Base-by-base conservation (phyloP, 176 grass and related monocot species). In the Aegilops speltoides region DNA sequence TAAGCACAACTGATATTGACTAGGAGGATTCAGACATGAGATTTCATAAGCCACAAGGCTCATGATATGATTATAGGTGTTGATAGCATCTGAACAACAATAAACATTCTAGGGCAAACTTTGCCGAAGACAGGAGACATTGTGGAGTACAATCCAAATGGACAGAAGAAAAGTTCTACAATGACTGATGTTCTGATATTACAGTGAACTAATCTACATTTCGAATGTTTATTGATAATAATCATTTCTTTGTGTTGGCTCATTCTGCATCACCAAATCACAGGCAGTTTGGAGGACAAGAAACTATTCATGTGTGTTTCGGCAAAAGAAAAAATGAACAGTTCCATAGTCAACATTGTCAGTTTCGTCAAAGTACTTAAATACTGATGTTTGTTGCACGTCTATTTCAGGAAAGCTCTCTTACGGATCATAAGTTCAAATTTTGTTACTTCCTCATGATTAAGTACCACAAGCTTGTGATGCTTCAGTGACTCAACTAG, bases 1-100 rank as follows among this genome's bases (percentile, higher is more conserved):
- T 85, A 75, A 76, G 23, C 46, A 8, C 68, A 75, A 22, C n/a
- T 80, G 20, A 56, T 59, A 40, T 32, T 54, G 76, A 68, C 64
- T 64, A 36, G 63, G 33, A 31, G 45, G 77, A 68, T 85, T 73
- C 12, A 7, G 57, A 37, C 10, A 80, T 66, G 38, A 17, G 11
- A 80, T 13, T 6, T 22, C 48, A 52, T 28, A 32, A 79, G 50
- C 11, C 57, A 40, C 26, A 29, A 50, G 61, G 20, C 28, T 83
- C 29, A 19, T 63, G 7, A 67, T 29, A 77, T 70, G 33, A 52
- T 81, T 37, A 69, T 3, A 67, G 50, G 20, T 40, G 17, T 46
- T 54, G 22, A 26, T 64, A 76, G 11, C 29, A 84, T 13, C 26
- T 64, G 41, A 73, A 72, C 17, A 12, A 67, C 13, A 73, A 60